These are phyloP conservation scores for Cryphonectria radicalis DNA, from an alignment of 2,329 filamentous ascomycete genomes.

Conservation along the genomic window DNA sequence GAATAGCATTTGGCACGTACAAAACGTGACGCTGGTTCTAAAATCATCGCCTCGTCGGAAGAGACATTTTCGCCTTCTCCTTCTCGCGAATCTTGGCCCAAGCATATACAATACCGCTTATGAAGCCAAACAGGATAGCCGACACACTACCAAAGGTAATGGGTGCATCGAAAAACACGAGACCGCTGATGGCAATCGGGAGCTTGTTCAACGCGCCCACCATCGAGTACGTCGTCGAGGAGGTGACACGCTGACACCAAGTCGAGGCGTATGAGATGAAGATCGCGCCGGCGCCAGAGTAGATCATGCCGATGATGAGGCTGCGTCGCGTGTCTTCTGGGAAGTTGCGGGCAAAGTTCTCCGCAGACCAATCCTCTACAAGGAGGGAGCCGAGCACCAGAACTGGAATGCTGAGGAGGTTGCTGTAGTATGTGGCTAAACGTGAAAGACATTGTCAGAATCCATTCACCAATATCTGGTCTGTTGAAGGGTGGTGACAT, in stretches of 20 bases:
- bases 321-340: conserved; percentile 76
- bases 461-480: neutral
- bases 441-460: neutral
- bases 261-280: conserved; percentile 99
- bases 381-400: conserved; percentile 81
- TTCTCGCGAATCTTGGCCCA: conserved; percentile 84
- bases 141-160: conserved; percentile 91
- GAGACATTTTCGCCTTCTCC: conserved; percentile 64
- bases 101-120: conserved; percentile 90
- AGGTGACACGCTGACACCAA: conserved; percentile 97
- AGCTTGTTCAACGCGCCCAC: conserved; percentile 98
- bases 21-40: neutral
- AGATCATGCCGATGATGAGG: conserved; percentile 86
- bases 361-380: conserved; percentile 87
- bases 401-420: conserved; percentile 92
- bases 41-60: conserved; percentile 56
- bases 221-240: conserved; percentile 98
- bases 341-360: conserved; percentile 87
- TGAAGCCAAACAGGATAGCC: conserved; percentile 87
- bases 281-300: conserved; percentile 89
- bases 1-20: conserved; percentile 26
- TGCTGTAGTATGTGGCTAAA: conserved; percentile 99
- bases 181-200: conserved; percentile 87
- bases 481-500: conserved; percentile 48
- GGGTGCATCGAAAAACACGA: conserved; percentile 94